phyloP scores from a whole-genome alignment of 1,284 basidiomycete genomes.

The Laetiporus sulphureus region DNA sequence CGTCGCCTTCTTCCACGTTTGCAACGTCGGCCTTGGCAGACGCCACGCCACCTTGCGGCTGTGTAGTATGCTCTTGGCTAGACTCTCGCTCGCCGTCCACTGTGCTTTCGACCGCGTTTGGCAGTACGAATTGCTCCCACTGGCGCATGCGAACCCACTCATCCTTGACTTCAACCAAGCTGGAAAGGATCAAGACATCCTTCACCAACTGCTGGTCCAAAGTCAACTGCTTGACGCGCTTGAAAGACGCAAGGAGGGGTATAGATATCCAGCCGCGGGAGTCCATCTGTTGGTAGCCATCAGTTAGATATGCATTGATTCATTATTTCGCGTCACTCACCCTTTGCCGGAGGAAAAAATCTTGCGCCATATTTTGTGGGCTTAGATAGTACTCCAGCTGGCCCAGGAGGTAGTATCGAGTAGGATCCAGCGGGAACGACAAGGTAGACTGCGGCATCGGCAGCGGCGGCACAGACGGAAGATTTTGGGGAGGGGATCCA shows the following conservation, averaged over 20 bases:
- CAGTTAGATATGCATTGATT: not conserved
- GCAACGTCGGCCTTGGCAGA: constrained; percentile 6
- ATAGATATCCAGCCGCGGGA: constrained; percentile 84
- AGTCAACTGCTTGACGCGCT: constrained; percentile 71
- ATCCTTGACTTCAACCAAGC: constrained; percentile 66
- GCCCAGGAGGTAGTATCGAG: constrained; percentile 61
- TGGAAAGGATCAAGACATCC: constrained; percentile 66
- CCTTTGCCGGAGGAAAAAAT: constrained; percentile 73
- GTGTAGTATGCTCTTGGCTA: constrained; percentile 5
- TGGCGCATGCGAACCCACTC: constrained; percentile 60
- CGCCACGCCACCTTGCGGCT: no score
- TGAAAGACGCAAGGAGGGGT: constrained; percentile 77
- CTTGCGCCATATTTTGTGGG: constrained; percentile 78
- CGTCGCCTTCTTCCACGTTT: constrained; percentile 6
- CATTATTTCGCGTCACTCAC: constrained; percentile 34
- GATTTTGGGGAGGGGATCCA: constrained; percentile 20
- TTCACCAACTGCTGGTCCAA: constrained; percentile 58
- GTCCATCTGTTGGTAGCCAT: constrained; percentile 66
- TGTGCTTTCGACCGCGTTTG: constrained; percentile 47
- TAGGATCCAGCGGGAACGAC: constrained; percentile 57
- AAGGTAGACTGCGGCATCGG: constrained; percentile 54
- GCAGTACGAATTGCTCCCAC: constrained; percentile 71
- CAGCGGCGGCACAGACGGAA: constrained; percentile 28
- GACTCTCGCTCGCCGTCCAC: constrained; percentile 8
- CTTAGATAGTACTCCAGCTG: constrained; percentile 90